Base-by-base conservation (phyloP, 768 basidiomycete genomes). In the Xerocomus potaroensis region DNA sequence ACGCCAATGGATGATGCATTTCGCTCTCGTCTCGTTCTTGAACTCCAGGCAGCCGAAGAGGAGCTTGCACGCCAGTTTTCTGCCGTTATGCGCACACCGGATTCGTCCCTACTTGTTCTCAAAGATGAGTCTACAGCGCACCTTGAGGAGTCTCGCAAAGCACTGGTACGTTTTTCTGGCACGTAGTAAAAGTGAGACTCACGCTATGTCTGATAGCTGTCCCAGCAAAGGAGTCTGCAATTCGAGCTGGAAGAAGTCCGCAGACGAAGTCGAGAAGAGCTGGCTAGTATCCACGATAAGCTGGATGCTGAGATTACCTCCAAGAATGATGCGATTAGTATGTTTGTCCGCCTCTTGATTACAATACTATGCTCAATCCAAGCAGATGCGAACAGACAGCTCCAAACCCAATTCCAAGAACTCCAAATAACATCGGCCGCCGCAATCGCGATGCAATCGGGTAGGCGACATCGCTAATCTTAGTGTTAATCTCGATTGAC, bases 101-200 rank as follows among this genome's bases (percentile, higher is more conserved):
- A 68, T 10, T 56, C 62, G 2, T 53, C 64, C 69, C 77, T 80
- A 64, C 73, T 70, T 50, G 74, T 75, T 0, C 35, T 45, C 16
- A 56, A 49, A 29, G 54, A 56, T 12, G 57, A 52, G 18, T 43
- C 57, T 15, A 43, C 43, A 10, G 60, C 71, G 33, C 78, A 80
- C 21, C 65, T 85, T 12, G 85, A 87, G 54, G 85, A 84, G 53
- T 85, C 84, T 14, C 73, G 80, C 37, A 83, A 80, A 57, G 83
- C 84, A 43, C 61, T 87, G 54, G 83, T 86, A 63, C 51, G 80
- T 45, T 15, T 29, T 38, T 18, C 19, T 22, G 23, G 15, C 2
- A 11, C 12, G 15, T 30, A 18, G 9, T 24, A 10, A 22, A 32
- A 27, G 8, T 3, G 22, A 16, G 43, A 29, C 48, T 47, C 24